These are phyloP conservation scores for Chlorociboria aeruginascens DNA, from an alignment of 495 filamentous ascomycete species.

Conservation along the genomic window DNA sequence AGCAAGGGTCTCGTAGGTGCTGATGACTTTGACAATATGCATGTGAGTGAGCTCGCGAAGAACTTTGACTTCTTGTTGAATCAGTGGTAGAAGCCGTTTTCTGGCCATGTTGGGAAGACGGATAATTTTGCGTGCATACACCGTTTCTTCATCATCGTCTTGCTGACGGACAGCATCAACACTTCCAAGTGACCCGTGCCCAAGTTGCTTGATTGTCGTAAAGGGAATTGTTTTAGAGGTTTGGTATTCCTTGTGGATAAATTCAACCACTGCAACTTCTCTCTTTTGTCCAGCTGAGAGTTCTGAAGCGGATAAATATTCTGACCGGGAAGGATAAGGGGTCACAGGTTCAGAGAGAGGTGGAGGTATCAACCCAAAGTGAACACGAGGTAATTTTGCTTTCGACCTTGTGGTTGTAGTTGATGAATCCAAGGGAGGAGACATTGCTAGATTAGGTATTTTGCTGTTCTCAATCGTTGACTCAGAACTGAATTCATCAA, in stretches of 20 bases:
- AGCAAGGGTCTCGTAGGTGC: slow-evolving; percentile 1
- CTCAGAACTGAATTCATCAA: no score
- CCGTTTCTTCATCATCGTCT: background rate
- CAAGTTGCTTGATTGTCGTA: background rate
- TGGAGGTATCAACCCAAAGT: no score
- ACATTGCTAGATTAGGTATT: no score
- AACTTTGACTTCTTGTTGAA: slow-evolving; percentile 1
- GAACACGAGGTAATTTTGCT: no score
- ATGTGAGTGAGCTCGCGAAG: background rate
- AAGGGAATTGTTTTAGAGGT: background rate
- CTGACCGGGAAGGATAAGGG: no score
- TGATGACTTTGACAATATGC: slow-evolving; percentile 1
- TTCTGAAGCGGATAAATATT: no score
- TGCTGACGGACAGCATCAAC: slow-evolving; percentile 1
- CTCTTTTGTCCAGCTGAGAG: no score
- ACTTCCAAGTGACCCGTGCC: slow-evolving; percentile 1
- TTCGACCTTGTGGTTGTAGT: no score
- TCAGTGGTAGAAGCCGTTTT: background rate
- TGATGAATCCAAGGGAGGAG: no score
- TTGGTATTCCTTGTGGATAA: background rate
- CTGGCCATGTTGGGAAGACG: background rate
- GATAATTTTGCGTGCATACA: slow-evolving; percentile 1
- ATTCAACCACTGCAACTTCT: background rate
- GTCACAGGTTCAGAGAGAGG: no score
- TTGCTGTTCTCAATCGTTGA: no score